phyloP scores from a whole-genome alignment of 2,329 filamentous ascomycete genomes.

The Epichloe sibirici region DNA sequence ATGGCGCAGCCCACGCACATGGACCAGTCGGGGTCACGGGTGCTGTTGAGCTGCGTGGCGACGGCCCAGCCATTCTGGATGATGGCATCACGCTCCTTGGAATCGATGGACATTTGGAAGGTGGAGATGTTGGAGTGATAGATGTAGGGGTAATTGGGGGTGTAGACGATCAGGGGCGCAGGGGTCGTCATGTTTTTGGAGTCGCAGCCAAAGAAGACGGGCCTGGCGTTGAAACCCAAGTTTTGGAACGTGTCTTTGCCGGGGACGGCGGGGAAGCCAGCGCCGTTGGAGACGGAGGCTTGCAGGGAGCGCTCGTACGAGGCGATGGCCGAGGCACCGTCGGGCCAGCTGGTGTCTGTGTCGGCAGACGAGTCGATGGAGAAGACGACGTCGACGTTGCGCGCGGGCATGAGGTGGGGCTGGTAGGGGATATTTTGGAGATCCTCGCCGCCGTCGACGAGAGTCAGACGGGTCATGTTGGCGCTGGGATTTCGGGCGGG shows the following conservation, averaged over 20 bases:
- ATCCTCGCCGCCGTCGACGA: constrained; percentile 75
- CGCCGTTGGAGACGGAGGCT: constrained; percentile 36
- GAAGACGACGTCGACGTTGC: constrained; percentile 49
- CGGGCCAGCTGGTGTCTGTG: constrained; percentile 44
- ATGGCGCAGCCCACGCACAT: constrained; percentile 82
- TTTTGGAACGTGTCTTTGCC: constrained; percentile 42
- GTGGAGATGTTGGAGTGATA: constrained; percentile 69
- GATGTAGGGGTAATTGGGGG: constrained; percentile 67
- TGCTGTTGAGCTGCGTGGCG: constrained; percentile 72
- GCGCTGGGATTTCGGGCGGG: constrained; percentile 28
- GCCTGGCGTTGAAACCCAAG: constrained; percentile 44
- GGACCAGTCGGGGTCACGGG: constrained; percentile 62
- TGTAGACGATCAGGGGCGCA: constrained; percentile 68
- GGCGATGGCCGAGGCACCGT: constrained; percentile 45
- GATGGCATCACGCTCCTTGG: constrained; percentile 59
- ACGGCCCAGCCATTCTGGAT: constrained; percentile 79
- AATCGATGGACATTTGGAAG: constrained; percentile 53
- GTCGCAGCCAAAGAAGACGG: constrained; percentile 55
- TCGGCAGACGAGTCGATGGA: constrained; percentile 54
- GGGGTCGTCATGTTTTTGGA: constrained; percentile 37
- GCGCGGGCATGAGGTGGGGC: constrained; percentile 39
- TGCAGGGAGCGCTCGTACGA: constrained; percentile 42
- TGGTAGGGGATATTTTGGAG: constrained; percentile 69
- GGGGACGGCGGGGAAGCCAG: constrained; percentile 47
- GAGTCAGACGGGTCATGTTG: constrained; percentile 43